Conservation (phyloP, 495 filamentous ascomycete species). For the Podospora fimiseda region DNA sequence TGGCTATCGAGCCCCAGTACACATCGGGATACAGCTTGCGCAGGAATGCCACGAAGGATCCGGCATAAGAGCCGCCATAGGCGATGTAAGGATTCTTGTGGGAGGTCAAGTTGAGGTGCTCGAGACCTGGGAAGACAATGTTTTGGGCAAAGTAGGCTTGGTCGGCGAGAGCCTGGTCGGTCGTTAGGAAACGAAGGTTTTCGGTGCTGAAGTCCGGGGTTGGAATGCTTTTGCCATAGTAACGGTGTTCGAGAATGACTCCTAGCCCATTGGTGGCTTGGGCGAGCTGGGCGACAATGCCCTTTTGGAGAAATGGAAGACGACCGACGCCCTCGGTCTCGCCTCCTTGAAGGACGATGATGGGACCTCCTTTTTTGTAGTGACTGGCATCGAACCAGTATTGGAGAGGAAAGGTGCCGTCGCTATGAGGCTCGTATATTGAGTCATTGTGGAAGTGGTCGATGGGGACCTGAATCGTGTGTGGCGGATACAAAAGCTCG, state of each 20-base stretch:
- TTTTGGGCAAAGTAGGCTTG: slow-evolving; percentile 64
- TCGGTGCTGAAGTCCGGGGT: slow-evolving; percentile 52
- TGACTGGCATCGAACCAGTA: slow-evolving; percentile 67
- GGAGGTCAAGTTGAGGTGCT: slow-evolving; percentile 53
- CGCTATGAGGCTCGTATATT: slow-evolving; percentile 59
- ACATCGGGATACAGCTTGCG: slow-evolving; percentile 61
- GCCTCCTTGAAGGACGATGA: slow-evolving; percentile 63
- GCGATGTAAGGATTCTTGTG: slow-evolving; percentile 56
- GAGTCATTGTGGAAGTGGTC: slow-evolving; percentile 73
- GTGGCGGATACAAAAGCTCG: slow-evolving; percentile 21
- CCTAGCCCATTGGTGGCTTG: slow-evolving; percentile 60
- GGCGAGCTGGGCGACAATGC: slow-evolving; percentile 57
- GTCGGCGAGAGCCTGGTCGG: slow-evolving; percentile 68
- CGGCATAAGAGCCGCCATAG: slow-evolving; percentile 72
- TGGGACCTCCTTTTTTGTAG: slow-evolving; percentile 64
- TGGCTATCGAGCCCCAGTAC: slow-evolving; percentile 63
- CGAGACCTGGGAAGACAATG: slow-evolving; percentile 58
- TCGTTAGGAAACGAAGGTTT: slow-evolving; percentile 67
- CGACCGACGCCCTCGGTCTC: slow-evolving; percentile 54
- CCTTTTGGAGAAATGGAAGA: slow-evolving; percentile 61
- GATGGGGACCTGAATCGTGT: slow-evolving; percentile 60
- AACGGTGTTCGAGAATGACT: slow-evolving; percentile 70
- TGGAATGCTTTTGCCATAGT: slow-evolving; percentile 62
- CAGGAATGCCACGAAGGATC: slow-evolving; percentile 64
- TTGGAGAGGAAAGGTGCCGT: slow-evolving; percentile 53